Conservation (phyloP, 2,329 filamentous ascomycete species). For the Epichloe gansuensis region DNA sequence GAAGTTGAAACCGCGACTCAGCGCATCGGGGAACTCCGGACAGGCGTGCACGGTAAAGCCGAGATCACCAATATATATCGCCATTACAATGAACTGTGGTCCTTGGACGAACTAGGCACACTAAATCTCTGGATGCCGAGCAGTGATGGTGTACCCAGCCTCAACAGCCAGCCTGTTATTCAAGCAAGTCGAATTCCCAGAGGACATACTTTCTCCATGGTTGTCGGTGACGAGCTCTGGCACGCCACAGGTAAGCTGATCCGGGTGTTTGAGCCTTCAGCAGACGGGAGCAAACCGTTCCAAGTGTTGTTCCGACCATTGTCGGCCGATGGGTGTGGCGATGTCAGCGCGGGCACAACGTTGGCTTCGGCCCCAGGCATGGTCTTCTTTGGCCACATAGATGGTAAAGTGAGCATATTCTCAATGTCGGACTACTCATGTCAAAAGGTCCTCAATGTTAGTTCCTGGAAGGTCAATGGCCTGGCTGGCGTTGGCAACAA, state of each 20-base stretch:
- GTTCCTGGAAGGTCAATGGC: constrained; percentile 88
- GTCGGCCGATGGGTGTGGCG: constrained; percentile 59
- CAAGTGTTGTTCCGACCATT: constrained; percentile 64
- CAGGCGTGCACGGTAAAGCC: constrained; percentile 60
- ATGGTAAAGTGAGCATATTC: constrained; percentile 93
- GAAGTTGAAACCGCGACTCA: constrained; percentile 75
- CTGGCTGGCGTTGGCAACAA: constrained; percentile 68
- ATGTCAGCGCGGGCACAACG: constrained; percentile 73
- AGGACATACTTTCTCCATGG: constrained; percentile 78
- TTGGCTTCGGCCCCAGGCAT: constrained; percentile 62
- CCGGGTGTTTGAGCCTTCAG: constrained; percentile 64
- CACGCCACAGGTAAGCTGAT: constrained; percentile 78
- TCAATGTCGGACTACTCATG: constrained; percentile 65
- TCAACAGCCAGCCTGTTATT: constrained; percentile 53
- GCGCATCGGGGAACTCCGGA: constrained; percentile 53
- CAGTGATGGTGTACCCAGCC: constrained; percentile 54
- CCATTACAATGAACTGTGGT: constrained; percentile 84
- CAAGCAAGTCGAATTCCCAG: constrained; percentile 67
- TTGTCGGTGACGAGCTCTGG: constrained; percentile 79
- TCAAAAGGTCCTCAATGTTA: constrained; percentile 70
- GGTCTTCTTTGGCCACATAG: constrained; percentile 81
- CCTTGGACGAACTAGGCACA: constrained; percentile 77
- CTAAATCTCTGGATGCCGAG: constrained; percentile 80
- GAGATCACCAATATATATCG: constrained; percentile 79
- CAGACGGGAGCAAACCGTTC: constrained; percentile 55